phyloP scores from a whole-genome alignment of 805 yeast genomes.

The Candida ovalis region DNA sequence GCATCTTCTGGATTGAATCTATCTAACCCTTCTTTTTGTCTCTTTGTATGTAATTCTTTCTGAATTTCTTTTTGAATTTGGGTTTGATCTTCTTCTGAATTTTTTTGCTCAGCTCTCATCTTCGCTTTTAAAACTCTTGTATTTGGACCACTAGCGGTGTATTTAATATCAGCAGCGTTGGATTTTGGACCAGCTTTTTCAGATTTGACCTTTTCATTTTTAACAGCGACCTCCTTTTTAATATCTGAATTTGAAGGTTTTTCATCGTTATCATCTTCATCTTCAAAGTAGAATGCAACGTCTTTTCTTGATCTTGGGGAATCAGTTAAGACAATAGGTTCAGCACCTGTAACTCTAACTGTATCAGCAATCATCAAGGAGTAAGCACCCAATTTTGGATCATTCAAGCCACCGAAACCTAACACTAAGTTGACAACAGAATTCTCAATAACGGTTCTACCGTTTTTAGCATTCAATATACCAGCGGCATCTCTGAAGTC shows the following conservation, averaged over 20 bases:
- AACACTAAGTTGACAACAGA: conserved; percentile 71
- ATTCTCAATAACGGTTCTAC: conserved; percentile 62
- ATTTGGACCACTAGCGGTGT: conserved; percentile 33
- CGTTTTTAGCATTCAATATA: conserved; percentile 69
- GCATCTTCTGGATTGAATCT: conserved; percentile 80
- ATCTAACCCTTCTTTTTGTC: conserved; percentile 82
- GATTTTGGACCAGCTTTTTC: conserved; percentile 7
- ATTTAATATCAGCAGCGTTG: conserved; percentile 12
- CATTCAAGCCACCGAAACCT: conserved; percentile 66
- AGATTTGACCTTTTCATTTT: conserved; percentile 18
- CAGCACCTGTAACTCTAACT: conserved; percentile 58
- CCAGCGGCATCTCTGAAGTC: conserved; percentile 82
- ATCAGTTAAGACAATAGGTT: conserved; percentile 65
- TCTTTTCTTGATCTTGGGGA: conserved; percentile 71
- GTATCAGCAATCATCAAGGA: conserved; percentile 80
- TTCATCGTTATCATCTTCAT: conserved; percentile 59
- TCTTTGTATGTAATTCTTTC: conserved; percentile 72
- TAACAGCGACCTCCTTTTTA: conserved; percentile 28
- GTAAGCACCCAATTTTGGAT: conserved; percentile 54
- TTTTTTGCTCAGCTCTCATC: conserved; percentile 69
- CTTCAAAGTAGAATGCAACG: conserved; percentile 79
- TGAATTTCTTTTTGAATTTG: conserved; percentile 81
- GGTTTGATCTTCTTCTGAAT: conserved; percentile 74
- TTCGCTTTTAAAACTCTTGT: conserved; percentile 76
- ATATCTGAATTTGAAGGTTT: conserved; percentile 28